Base-by-base conservation (phyloP, 2,329 filamentous ascomycete genomes). In the Aspergillus terreus region DNA sequence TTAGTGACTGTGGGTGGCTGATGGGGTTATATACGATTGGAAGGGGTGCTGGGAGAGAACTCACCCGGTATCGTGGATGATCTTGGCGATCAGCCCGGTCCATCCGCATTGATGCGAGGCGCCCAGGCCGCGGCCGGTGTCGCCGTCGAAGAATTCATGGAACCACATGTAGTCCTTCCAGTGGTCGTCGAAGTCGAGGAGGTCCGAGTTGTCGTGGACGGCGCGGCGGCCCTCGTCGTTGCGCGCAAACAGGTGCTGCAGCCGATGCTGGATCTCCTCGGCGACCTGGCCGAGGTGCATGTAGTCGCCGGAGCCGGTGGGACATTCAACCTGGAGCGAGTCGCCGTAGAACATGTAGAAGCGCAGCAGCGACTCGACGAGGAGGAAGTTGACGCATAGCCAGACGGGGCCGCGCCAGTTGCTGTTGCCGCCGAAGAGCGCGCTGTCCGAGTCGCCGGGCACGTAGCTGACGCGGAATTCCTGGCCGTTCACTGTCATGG, bases 1-100 rank as follows among this genome's bases (percentile, higher is more conserved):
- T 40, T 2, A 50, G 21, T 47, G 41, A 69, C 83, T 72, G 84
- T 78, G 63, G 53, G 25, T 10, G 27, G 3, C 27, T 11, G 12
- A 17, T n/a, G 23, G 17, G 11, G 14, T 17, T 6, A 23, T 2
- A n/a, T n/a, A 23, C 21, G 23, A 23, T 23, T 6, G 23, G 23
- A 23, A 23, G 35, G 33, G 12, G 12, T 38, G 15, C 19, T 33
- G 11, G 42, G 15, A 2, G 23, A 36, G 10, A 5, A 75, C 86
- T 77, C 85, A 94, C 89, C 92, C 92, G 60, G 92, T 96, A 66
- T 97, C 94, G 63, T 97, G 92, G 54, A 97, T 97, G 83, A 97
- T 88, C 73, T 95, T 92, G 23, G 92, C 92, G 69, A 97, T 91
- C 60, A 97, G 73, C 21, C 92, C 92, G 35, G 92, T 96, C 92